These are phyloP conservation scores for Litsea cubeba DNA, from an alignment of 164 flowering plant species.

Conservation along the genomic window DNA sequence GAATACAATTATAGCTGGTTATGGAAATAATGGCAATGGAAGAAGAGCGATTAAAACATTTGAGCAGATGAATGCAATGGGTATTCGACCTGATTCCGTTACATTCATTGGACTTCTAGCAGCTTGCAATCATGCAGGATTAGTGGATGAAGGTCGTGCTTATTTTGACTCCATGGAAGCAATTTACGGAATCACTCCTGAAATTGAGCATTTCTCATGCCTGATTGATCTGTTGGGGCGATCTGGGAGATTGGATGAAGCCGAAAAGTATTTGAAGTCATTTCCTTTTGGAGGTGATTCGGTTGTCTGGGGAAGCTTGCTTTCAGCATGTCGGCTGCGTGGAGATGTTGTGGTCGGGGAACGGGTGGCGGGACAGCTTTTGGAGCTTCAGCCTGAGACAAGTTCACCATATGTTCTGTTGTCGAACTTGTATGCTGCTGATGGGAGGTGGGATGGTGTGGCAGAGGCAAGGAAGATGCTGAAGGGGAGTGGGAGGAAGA, in stretches of 20 bases:
- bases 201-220: conserved; percentile 57
- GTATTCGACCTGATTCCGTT: conserved; percentile 51
- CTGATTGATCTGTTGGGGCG: conserved; percentile 70
- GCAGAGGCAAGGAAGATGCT: conserved; percentile 55
- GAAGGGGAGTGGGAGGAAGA: conserved; percentile 53
- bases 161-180: conserved; percentile 50
- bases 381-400: conserved; percentile 37
- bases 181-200: conserved; percentile 38
- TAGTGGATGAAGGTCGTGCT: conserved; percentile 45
- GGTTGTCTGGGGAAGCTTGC: conserved; percentile 61
- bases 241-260: conserved; percentile 57
- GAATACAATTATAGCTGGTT: conserved; percentile 64
- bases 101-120: conserved; percentile 51
- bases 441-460: conserved; percentile 55
- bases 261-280: conserved; percentile 38
- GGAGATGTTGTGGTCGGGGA: conserved; percentile 46
- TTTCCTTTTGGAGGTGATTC: conserved; percentile 39
- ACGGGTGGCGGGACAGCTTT: conserved; percentile 35
- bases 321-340: conserved; percentile 61
- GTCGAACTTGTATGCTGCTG: conserved; percentile 64
- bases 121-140: conserved; percentile 76
- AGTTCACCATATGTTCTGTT: conserved; percentile 68
- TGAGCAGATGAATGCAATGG: conserved; percentile 42
- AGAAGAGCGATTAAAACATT: conserved; percentile 38
- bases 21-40: conserved; percentile 62